Evolutionary conservation across 192 early-diverging fungal species (phyloP), one percentile per base, ranked within the genome.

Genomic region (Funneliformis geosporum): DNA sequence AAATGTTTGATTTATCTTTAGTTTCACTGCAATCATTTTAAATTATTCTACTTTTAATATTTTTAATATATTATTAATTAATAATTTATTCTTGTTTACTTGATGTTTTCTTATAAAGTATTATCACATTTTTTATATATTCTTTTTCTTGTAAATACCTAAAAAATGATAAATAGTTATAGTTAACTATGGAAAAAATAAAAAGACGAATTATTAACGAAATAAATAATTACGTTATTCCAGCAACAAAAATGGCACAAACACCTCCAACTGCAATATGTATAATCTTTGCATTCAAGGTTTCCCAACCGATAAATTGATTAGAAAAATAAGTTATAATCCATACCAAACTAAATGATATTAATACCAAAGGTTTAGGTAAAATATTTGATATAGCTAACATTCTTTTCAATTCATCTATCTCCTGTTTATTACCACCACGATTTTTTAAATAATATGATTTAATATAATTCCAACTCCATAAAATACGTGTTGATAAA

Each of bases 401-500:
- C 66, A 43, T 18, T 43, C 23, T 38, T 25, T n/a, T 39, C 18
- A 64, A 18, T 25, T 70, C 73, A 42, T 55, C 8, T 5, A 9
- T 16, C 7, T 46, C 18, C 8, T 11, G 23, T n/a, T 67, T 59
- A 21, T 38, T 12, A 14, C 11, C 46, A 8, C 72, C 80, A 55
- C 82, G 79, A 27, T 87, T 77, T 0, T 79, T 66, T 9, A 79
- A 71, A 79, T 91, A 95, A 82, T 91, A 94, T 10, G 77, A 65
- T 5, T 79, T 76, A 43, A 94, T 88, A 79, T 93, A 96, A 61
- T 82, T 60, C 85, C 82, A 90, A 73, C 91, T 89, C 87, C 94
- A 96, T 23, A 60, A 46, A 28, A 96, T 95, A 7, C 98, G 90
- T 73, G 95, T 84, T 0, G 80, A 78, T 87, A 99, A 88, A 82